Base-by-base conservation (phyloP, 148 eudicot species). In the Rheum nobile region DNA sequence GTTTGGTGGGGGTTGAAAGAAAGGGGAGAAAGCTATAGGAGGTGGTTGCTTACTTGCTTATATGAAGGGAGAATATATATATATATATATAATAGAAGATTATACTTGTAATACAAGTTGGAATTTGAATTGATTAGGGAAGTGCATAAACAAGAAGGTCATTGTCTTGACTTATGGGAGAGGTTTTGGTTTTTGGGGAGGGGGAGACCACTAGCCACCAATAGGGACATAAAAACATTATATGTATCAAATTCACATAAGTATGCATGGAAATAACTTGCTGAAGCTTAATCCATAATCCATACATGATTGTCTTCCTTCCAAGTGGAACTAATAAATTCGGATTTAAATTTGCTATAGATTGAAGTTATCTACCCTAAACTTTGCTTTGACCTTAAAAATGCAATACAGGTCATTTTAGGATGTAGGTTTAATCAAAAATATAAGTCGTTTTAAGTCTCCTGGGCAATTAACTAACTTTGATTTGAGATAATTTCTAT, bases 1-100 rank as follows among this genome's bases (percentile, higher is more conserved):
- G 70, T 65, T 65, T 32, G 70, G n/a, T 65, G 21, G 21, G 70
- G 41, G 14, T 65, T 65, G 70, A 65, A 65, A 34, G 70, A 50
- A 50, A 59, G 39, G 38, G 17, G 32, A 65, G 39, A 32, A 34
- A 32, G 14, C 12, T 61, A 61, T 29, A 31, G 68, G 68, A 29
- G 38, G 68, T 14, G 35, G 39, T 17, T 31, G 69, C 8, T 65
- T 29, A 65, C 14, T 17, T 31, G 69, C 8, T 65, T 29, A 65
- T 31, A 65, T 31, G 32, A 16, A 31, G 22, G 4, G 6, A 54
- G 0, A 13, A 29, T 11, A 12, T 28, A 61, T 61, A 41, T 41
- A 29, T 61, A 13, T 61, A n/a, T n/a, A n/a, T n/a, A n/a, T n/a
- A n/a, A 9, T 0, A 14, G 13, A 4, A 0, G 29, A 10, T 32